phyloP scores from a whole-genome alignment of 768 basidiomycete genomes.

The Mrakia frigida region DNA sequence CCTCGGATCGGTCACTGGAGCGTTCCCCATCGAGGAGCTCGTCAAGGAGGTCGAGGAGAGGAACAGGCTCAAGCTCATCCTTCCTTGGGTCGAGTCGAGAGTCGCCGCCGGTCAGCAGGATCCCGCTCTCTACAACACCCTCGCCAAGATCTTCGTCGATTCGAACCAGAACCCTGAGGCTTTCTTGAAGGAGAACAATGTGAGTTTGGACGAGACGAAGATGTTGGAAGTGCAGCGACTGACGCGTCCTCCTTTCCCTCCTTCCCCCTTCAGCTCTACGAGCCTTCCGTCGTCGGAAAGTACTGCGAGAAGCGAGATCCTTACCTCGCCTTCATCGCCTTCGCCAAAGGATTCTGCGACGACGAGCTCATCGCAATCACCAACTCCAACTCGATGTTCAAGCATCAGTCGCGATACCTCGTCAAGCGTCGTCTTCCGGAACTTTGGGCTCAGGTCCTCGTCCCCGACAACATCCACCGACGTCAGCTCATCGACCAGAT shows the following conservation, averaged over 20 bases:
- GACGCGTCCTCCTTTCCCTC: not conserved
- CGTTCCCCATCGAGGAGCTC: constrained; percentile 96
- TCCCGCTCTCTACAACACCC: constrained; percentile 86
- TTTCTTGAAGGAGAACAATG: constrained; percentile 98
- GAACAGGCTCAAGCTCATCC: constrained; percentile 90
- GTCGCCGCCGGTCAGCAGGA: constrained; percentile 94
- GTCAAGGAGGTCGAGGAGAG: constrained; percentile 95
- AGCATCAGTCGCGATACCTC: constrained; percentile 96
- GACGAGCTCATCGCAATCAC: constrained; percentile 95
- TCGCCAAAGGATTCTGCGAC: constrained; percentile 98
- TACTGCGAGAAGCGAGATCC: constrained; percentile 99
- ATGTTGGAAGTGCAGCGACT: not conserved
- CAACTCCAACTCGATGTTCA: constrained; percentile 99
- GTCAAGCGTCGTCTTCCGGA: constrained; percentile 93
- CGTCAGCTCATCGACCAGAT: constrained; percentile 92
- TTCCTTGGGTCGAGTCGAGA: constrained; percentile 93
- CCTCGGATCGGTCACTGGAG: constrained; percentile 88
- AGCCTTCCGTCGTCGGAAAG: constrained; percentile 94
- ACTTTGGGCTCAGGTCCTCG: constrained; percentile 92
- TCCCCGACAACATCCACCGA: constrained; percentile 81
- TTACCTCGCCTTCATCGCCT: constrained; percentile 96
- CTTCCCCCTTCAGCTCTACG: constrained; percentile 64
- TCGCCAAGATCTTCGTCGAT: constrained; percentile 98
- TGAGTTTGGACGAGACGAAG: constrained; percentile 46
- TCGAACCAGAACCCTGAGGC: constrained; percentile 96